A percentile compares a stretch with the other conserved stretches of the same genome.
phyloP scores from a whole-genome alignment of 1,139 yeast genomes.

The Lodderomyces elongisporus region DNA sequence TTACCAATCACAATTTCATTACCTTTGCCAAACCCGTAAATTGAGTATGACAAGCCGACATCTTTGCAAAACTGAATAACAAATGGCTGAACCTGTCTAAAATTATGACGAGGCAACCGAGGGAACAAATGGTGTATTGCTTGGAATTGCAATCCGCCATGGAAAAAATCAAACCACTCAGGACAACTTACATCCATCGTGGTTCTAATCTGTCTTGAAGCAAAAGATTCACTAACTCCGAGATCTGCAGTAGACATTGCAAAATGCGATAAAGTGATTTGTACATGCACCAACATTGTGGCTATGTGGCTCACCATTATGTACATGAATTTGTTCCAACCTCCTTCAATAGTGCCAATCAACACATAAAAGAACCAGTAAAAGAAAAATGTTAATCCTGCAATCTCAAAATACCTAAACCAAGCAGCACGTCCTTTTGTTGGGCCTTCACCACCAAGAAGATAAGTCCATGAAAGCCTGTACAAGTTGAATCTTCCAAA shows the following conservation, averaged over 20 bases:
- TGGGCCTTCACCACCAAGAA: conserved; percentile 72
- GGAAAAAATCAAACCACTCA: conserved; percentile 83
- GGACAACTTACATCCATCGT: conserved; percentile 97
- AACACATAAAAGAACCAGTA: conserved; percentile 77
- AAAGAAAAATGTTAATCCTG: conserved; percentile 61
- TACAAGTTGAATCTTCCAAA: conserved; percentile 87
- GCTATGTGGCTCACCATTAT: conserved; percentile 72
- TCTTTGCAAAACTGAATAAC: conserved; percentile 71
- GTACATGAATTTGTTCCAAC: conserved; percentile 49
- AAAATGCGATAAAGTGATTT: conserved; percentile 83
- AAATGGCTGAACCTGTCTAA: conserved; percentile 66
- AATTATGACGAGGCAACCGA: conserved; percentile 80
- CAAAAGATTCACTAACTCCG: conserved; percentile 78
- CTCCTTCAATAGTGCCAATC: conserved; percentile 48
- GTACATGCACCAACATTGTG: conserved; percentile 89
- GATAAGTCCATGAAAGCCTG: conserved; percentile 73
- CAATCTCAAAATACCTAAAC: conserved; percentile 73
- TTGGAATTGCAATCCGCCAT: conserved; percentile 91
- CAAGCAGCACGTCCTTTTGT: conserved; percentile 78
- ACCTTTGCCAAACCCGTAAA: conserved; percentile 80
- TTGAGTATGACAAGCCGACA: conserved; percentile 77
- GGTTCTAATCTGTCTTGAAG: conserved; percentile 76
- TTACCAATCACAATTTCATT: conserved; percentile 66
- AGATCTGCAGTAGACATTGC: conserved; percentile 90
- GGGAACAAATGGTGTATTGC: conserved; percentile 90